A percentile compares a stretch with the other conserved stretches of the same genome.
Evolutionary conservation across 225 moss, liverwort and hornwort species (phyloP).

Genomic region (Polytrichum formosum): DNA sequence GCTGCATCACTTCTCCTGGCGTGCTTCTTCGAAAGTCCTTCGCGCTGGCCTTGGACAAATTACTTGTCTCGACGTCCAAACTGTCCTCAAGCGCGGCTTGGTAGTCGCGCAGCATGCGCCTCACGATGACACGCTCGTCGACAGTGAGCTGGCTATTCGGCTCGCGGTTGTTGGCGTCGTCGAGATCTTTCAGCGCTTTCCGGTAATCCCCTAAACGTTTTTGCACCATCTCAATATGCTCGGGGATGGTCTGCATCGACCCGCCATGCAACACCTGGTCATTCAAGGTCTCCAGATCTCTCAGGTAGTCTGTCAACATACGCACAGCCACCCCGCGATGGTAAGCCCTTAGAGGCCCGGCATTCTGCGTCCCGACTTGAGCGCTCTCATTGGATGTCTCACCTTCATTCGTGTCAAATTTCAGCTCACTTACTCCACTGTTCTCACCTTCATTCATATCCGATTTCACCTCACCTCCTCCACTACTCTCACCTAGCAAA

Average conservation of each 20-base stretch:
- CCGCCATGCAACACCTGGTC: neutral
- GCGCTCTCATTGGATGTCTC: neutral
- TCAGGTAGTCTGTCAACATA: slow-evolving; percentile 34
- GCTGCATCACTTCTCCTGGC: neutral
- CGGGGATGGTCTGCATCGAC: neutral
- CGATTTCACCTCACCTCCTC: too few relatives aligned
- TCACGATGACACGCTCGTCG: slow-evolving; percentile 10
- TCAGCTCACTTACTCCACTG: too few relatives aligned
- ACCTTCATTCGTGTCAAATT: too few relatives aligned
- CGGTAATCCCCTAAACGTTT: slow-evolving; percentile 16
- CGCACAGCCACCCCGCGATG: slow-evolving; percentile 18
- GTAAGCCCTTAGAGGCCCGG: slow-evolving; percentile 13
- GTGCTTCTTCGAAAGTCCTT: too few relatives aligned
- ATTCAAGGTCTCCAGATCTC: slow-evolving; percentile 20
- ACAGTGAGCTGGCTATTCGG: slow-evolving; percentile 13
- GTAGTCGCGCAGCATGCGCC: slow-evolving; percentile 23
- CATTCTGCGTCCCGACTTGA: neutral
- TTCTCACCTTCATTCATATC: too few relatives aligned
- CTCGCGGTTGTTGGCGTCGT: neutral
- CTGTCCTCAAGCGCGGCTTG: slow-evolving; percentile 8
- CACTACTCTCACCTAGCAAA: too few relatives aligned
- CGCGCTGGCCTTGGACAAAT: too few relatives aligned
- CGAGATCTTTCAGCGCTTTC: slow-evolving; percentile 4
- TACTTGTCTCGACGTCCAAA: neutral
- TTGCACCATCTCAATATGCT: neutral